Evolutionary conservation across 139 green algal genomes (phyloP), one percentile per base, ranked within the genome.

Genomic region (Volvox africanus): DNA sequence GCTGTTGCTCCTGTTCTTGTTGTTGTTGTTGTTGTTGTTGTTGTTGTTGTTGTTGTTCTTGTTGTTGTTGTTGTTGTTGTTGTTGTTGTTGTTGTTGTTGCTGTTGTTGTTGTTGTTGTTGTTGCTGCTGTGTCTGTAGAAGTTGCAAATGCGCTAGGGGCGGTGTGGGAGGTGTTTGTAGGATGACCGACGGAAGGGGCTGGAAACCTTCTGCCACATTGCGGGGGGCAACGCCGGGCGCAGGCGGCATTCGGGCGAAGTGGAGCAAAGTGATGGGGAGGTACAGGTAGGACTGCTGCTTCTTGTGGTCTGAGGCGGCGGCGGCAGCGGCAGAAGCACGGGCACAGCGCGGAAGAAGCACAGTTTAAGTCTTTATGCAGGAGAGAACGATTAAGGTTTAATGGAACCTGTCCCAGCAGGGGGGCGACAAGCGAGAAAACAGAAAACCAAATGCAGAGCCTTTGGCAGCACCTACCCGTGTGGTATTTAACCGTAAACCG

Each of bases 281-380:
- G 26, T 73, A 71, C 50, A 86, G 24, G 22, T 86, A 30, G 28
- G 80, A 71, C 50, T 28, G 26, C 28, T 50, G 80, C 80, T 73
- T 73, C 55, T 86, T 86, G 80, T 67, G 50, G 80, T 86, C 80
- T 86, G 78, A 73, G 65, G 65, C 21, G 65, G 65, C 21, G 65
- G 21, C 65, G 2, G 65, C 9, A 73, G 65, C 65, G 19, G 62
- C 21, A 78, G 20, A 26, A 36, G 16, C 28, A 80, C 21, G 21
- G 9, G 5, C 5, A 55, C 44, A 55, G 44, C 9, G 44, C 5
- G 44, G 44, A 9, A 55, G 9, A 55, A 55, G 44, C 9, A 9
- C 44, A 14, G 5, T 55, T 55, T 5, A 55, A 55, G 44, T 9
- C 44, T 55, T 9, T 55, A 9, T 55, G 44, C 44, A 55, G 44